Evolutionary conservation across 306 rosid genomes (phyloP), one percentile per base, ranked within the genome.

Genomic region (Morella rubra): DNA sequence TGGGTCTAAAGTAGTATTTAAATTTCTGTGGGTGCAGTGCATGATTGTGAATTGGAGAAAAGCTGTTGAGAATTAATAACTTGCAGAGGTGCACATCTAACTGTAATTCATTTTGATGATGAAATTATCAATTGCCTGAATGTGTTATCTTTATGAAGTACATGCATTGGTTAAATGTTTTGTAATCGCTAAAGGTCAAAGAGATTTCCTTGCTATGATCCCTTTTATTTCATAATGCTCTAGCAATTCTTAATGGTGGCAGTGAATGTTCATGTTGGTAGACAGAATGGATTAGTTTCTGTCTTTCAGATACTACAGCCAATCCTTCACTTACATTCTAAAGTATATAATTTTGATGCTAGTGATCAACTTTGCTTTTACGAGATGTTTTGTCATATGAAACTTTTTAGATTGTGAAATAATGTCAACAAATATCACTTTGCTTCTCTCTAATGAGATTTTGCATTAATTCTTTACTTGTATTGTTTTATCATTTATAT

Each of bases 301-400:
- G 97, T 68, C 86, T 91, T 87, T 96, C 99, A 52, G 97, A 89
- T 87, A 96, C 97, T 59, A 97, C 91, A 40, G 88, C 91, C 53
- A 68, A 89, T 51, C 85, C 89, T 81, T 70, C 89, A 46, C 90
- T 86, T 59, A 83, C 88, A 93, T 86, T 84, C 44, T 91, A n/a
- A n/a, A n/a, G n/a, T n/a, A n/a, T n/a, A n/a, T n/a, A n/a, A n/a
- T n/a, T n/a, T n/a, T n/a, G n/a, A n/a, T n/a, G n/a, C n/a, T n/a
- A n/a, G n/a, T n/a, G n/a, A n/a, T n/a, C n/a, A n/a, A n/a, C n/a
- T n/a, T n/a, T n/a, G n/a, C n/a, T n/a, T n/a, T n/a, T n/a, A n/a
- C n/a, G n/a, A n/a, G n/a, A n/a, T n/a, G n/a, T n/a, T n/a, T n/a
- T n/a, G n/a, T n/a, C n/a, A n/a, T n/a, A n/a, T n/a, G n/a, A n/a